phyloP scores from a whole-genome alignment of 1,284 basidiomycete genomes.

The Sparassis latifolia region DNA sequence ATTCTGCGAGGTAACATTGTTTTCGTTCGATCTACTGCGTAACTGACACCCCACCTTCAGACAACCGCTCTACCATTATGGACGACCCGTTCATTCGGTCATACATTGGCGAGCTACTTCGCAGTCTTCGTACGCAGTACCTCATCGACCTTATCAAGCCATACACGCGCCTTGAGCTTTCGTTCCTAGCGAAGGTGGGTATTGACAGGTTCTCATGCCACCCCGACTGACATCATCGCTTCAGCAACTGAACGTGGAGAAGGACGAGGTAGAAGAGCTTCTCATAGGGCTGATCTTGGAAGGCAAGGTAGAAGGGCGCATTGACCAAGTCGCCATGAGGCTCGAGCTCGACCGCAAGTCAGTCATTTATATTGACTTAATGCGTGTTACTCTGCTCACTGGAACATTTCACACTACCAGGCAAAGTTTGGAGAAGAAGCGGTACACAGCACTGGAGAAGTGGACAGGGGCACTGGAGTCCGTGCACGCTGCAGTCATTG shows the following conservation, averaged over 20 bases:
- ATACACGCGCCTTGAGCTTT: slow-evolving; percentile 88
- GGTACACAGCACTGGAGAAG: slow-evolving; percentile 75
- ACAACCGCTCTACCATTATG: slow-evolving; percentile 92
- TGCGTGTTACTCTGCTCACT: slow-evolving; percentile 1
- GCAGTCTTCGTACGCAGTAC: slow-evolving; percentile 91
- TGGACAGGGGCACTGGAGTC: slow-evolving; percentile 76
- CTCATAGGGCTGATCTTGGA: slow-evolving; percentile 93
- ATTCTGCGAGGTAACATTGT: slow-evolving; percentile 69
- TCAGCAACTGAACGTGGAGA: slow-evolving; percentile 89
- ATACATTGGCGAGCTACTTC: slow-evolving; percentile 93
- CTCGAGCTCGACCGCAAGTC: slow-evolving; percentile 87
- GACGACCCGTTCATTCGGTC: slow-evolving; percentile 88
- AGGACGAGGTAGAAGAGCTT: slow-evolving; percentile 87
- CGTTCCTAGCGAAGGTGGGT: slow-evolving; percentile 82
- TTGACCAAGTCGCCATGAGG: slow-evolving; percentile 92
- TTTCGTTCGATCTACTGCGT: no score
- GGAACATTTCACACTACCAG: slow-evolving; percentile 32
- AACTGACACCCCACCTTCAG: slow-evolving; percentile 31
- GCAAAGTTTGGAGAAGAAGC: slow-evolving; percentile 75
- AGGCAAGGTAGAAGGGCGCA: slow-evolving; percentile 89
- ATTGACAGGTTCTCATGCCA: neutral
- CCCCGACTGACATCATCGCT: neutral
- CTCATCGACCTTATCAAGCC: slow-evolving; percentile 97
- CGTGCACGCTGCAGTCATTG: slow-evolving; percentile 65
- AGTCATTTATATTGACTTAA: slow-evolving; percentile 24